Evolutionary conservation across 169 alveolate genomes (phyloP).

Genomic region (Plasmodium reichenowi): DNA sequence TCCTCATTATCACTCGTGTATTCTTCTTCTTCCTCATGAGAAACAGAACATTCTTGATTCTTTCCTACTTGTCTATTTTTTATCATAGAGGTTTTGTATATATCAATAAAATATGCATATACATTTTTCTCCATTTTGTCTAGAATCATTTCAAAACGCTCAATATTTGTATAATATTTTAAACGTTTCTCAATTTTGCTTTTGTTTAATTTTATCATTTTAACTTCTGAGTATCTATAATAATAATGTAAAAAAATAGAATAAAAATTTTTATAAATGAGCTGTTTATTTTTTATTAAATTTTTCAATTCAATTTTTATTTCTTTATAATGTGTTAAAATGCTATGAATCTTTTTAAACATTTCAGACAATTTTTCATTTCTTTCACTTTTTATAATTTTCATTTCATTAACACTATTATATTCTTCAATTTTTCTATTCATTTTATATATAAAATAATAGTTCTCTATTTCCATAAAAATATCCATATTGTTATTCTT

Average conservation of each 20-base stretch:
- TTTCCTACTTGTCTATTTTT: background rate
- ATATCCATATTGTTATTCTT: background rate
- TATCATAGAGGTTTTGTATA: conserved; percentile 15
- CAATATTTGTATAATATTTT: conserved; percentile 42
- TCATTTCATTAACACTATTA: conserved; percentile 36
- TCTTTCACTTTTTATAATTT: conserved; percentile 46
- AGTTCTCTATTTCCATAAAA: conserved; percentile 44
- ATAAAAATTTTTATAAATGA: conserved; percentile 56
- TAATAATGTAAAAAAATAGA: conserved; percentile 72
- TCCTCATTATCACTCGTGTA: background rate
- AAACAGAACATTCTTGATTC: background rate
- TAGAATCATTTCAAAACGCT: conserved; percentile 35
- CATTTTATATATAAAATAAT: conserved; percentile 51
- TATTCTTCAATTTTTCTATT: conserved; percentile 70
- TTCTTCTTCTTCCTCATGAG: background rate
- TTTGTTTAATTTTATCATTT: conserved; percentile 54
- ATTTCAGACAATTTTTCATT: conserved; percentile 11
- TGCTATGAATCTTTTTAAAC: conserved; percentile 20
- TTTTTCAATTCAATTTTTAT: conserved; percentile 42
- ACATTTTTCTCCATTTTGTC: conserved; percentile 58
- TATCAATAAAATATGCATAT: conserved; percentile 45
- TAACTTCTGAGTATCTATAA: conserved; percentile 43
- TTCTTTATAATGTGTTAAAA: conserved; percentile 23
- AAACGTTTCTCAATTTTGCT: conserved; percentile 26
- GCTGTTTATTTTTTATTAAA: conserved; percentile 47